Evolutionary conservation across 345 rosid species (phyloP).

Genomic region (Excoecaria agallocha): DNA sequence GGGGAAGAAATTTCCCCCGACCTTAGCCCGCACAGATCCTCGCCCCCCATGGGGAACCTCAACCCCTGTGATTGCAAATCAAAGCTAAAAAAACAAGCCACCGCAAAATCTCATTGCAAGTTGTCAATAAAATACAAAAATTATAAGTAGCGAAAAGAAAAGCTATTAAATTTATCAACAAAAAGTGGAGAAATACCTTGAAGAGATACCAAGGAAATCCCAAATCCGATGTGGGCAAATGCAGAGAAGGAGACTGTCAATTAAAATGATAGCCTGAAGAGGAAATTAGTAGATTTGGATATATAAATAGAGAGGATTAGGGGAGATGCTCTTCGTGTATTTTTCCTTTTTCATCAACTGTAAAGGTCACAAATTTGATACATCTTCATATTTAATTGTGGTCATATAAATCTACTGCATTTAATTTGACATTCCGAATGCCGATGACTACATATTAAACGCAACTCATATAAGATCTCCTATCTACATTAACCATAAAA

Average conservation of each 20-base stretch:
- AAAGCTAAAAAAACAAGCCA: background rate
- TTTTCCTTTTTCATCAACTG: background rate
- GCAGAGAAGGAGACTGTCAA: slow-evolving; percentile 5
- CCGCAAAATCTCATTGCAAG: background rate
- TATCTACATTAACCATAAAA: background rate
- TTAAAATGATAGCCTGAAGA: slow-evolving; percentile 1
- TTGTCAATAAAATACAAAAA: background rate
- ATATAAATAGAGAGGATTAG: no score
- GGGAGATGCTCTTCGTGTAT: background rate
- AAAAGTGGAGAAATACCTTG: slow-evolving; percentile 5
- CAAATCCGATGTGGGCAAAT: slow-evolving; percentile 16
- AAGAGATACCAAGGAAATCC: background rate
- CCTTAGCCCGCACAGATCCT: no score
- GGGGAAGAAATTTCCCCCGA: no score
- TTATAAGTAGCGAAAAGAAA: background rate
- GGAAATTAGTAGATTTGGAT: background rate
- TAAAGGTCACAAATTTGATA: background rate
- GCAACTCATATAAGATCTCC: background rate
- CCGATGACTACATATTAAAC: background rate
- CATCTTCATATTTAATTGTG: background rate
- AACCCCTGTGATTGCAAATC: background rate
- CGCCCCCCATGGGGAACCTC: no score
- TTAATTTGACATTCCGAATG: no score
- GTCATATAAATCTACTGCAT: no score
- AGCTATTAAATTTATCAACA: background rate